phyloP scores from a whole-genome alignment of 805 yeast species.

The Zygotorulaspora danielsina region DNA sequence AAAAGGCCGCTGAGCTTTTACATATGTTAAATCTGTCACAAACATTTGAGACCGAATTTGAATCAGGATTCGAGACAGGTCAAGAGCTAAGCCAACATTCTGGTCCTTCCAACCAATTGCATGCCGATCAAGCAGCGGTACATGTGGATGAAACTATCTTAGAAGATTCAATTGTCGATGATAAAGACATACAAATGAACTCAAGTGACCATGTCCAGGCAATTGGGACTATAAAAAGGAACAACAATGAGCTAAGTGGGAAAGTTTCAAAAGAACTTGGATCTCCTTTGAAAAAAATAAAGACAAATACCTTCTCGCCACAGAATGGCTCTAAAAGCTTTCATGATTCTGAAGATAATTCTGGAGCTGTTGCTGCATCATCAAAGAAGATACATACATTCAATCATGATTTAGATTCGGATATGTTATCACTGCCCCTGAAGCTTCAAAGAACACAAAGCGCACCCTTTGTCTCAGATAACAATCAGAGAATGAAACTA shows the following conservation, averaged over 20 bases:
- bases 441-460: slow-evolving; percentile 12
- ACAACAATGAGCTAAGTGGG: slow-evolving; percentile 5
- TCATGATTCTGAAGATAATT: slow-evolving; percentile 1
- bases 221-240: slow-evolving; percentile 7
- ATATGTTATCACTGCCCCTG: slow-evolving; percentile 12
- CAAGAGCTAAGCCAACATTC: slow-evolving; percentile 1
- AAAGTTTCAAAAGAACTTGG: slow-evolving; percentile 23
- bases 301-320: slow-evolving; percentile 8
- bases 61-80: slow-evolving; percentile 1
- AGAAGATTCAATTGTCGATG: neutral
- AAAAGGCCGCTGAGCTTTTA: slow-evolving; percentile 25
- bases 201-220: neutral
- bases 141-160: neutral
- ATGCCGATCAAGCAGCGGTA: neutral
- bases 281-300: slow-evolving; percentile 29
- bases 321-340: slow-evolving; percentile 1
- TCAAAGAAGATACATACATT: slow-evolving; percentile 14
- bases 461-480: slow-evolving; percentile 15
- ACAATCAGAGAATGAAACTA: slow-evolving; percentile 27
- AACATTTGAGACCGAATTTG: slow-evolving; percentile 20
- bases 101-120: neutral
- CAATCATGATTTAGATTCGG: slow-evolving; percentile 17
- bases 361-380: slow-evolving; percentile 1
- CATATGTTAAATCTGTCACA: slow-evolving; percentile 19
- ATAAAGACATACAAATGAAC: neutral